phyloP scores from a whole-genome alignment of 768 basidiomycete genomes.

The Trametes sanguinea region DNA sequence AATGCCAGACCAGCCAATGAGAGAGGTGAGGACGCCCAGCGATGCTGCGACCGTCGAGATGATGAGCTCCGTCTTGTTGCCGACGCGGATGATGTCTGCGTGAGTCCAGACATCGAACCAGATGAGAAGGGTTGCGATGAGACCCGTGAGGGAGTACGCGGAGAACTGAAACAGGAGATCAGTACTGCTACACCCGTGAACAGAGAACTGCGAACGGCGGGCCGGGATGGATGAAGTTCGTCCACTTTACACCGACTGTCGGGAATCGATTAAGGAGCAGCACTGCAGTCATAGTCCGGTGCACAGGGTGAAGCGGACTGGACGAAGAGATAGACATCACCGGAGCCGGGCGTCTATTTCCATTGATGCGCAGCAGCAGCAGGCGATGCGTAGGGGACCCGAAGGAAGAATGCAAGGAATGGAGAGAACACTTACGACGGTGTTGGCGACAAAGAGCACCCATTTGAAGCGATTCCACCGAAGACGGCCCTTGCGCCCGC shows the following conservation, averaged over 20 bases:
- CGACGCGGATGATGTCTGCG: conserved; percentile 72
- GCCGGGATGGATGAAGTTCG: too few relatives aligned
- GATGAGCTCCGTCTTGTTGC: conserved; percentile 66
- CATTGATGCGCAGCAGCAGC: neutral
- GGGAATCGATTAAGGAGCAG: too few relatives aligned
- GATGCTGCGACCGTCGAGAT: conserved; percentile 68
- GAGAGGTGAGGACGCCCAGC: conserved; percentile 60
- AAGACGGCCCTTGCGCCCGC: conserved; percentile 45
- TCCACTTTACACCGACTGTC: too few relatives aligned
- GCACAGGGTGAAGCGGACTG: too few relatives aligned
- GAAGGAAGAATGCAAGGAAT: neutral
- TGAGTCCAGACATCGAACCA: conserved; percentile 76
- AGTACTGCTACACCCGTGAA: neutral
- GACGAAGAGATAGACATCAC: too few relatives aligned
- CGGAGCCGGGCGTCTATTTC: neutral
- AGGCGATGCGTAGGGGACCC: neutral
- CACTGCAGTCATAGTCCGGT: too few relatives aligned
- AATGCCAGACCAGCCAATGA: conserved; percentile 79
- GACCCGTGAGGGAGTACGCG: conserved; percentile 57
- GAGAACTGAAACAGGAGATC: conserved; percentile 45
- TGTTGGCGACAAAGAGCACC: conserved; percentile 69
- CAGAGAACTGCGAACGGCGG: neutral
- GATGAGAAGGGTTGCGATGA: conserved; percentile 68
- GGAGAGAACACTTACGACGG: conserved; percentile 42
- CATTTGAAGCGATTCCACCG: conserved; percentile 89